These are phyloP conservation scores for Parietaria judaica DNA, from an alignment of 306 rosid species.

Conservation along the genomic window DNA sequence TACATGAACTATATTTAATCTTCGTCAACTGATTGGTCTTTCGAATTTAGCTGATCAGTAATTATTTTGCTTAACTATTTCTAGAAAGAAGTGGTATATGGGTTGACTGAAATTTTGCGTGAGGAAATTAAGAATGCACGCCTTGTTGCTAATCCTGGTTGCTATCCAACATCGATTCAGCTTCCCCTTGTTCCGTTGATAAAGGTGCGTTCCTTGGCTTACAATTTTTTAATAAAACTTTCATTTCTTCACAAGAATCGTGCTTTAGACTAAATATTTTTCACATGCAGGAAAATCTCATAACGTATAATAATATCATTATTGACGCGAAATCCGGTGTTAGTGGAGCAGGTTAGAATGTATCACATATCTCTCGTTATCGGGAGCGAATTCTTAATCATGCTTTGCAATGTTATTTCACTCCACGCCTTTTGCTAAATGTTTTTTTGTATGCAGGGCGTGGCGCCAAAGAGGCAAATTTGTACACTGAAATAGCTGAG, in stretches of 20 bases:
- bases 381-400: background rate
- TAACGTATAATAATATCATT: conserved; percentile 46
- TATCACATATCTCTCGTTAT: conserved; percentile 6
- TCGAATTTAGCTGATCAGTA: conserved; percentile 6
- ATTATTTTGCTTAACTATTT: conserved; percentile 16
- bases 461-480: conserved; percentile 67
- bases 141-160: conserved; percentile 93
- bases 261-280: conserved; percentile 3
- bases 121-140: conserved; percentile 65
- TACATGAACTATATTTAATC: too few species aligned
- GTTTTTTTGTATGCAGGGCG: conserved; percentile 55
- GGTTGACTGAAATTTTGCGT: conserved; percentile 82
- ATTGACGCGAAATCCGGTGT: conserved; percentile 95
- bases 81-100: conserved; percentile 90
- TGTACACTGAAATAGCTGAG: conserved; percentile 83
- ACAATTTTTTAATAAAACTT: conserved; percentile 4
- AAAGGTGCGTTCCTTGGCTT: conserved; percentile 44
- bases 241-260: background rate
- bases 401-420: conserved; percentile 4
- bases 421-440: conserved; percentile 13
- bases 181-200: conserved; percentile 88
- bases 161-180: conserved; percentile 92
- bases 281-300: conserved; percentile 60
- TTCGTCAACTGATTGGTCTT: too few species aligned
- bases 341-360: conserved; percentile 85